Conservation (phyloP, 306 rosid genomes). For the Chamaecrista fasciculata region DNA sequence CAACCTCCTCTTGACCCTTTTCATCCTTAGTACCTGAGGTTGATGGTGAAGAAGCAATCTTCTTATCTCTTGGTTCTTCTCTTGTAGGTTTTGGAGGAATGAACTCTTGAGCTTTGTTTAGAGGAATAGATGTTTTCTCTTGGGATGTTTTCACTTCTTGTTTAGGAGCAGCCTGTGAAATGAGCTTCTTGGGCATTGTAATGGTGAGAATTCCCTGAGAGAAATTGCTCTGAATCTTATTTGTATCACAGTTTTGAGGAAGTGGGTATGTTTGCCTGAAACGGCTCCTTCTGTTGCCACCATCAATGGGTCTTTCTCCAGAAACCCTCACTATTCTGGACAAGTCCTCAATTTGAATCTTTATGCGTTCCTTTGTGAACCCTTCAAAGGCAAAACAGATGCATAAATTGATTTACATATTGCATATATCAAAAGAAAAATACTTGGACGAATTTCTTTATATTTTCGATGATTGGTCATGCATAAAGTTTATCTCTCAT, state of each 20-base stretch:
- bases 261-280: constrained; percentile 37
- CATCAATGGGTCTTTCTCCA: constrained; percentile 50
- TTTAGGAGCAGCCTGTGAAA: constrained; percentile 10
- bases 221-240: constrained; percentile 39
- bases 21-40: not conserved
- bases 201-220: constrained; percentile 38
- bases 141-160: constrained; percentile 27
- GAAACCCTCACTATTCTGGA: constrained; percentile 20
- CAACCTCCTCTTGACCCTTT: not conserved
- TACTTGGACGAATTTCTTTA: too few species aligned
- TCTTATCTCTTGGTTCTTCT: constrained; percentile 26
- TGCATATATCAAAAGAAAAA: too few species aligned
- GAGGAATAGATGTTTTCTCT: constrained; percentile 10
- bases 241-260: constrained; percentile 35
- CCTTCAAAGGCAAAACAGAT: constrained; percentile 28
- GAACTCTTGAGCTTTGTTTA: too few species aligned
- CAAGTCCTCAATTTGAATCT: constrained; percentile 4
- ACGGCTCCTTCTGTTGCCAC: constrained; percentile 35
- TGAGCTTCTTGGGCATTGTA: constrained; percentile 45
- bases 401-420: not conserved
- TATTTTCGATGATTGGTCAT: too few species aligned
- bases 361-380: constrained; percentile 43
- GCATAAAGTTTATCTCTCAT: too few species aligned
- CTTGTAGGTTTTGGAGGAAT: constrained; percentile 26
- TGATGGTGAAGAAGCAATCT: constrained; percentile 21